These are phyloP conservation scores for Eleusine coracana DNA, from an alignment of 176 grass and related monocot genomes.

Conservation along the genomic window DNA sequence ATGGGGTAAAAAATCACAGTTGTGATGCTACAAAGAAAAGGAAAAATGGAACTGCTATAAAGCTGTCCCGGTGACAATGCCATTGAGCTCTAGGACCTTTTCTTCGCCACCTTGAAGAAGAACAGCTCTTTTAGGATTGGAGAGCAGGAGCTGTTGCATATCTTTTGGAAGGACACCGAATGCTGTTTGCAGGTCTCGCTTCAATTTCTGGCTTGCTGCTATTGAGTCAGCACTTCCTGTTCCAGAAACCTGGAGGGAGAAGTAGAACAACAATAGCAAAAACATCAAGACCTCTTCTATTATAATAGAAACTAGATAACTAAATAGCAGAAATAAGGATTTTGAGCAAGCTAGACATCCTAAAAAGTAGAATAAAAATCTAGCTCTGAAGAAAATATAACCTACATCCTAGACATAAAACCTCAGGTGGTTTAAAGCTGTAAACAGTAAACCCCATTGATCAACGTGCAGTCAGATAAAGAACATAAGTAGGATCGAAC, in stretches of 20 bases:
- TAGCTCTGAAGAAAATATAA: neutral
- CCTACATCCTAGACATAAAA: neutral
- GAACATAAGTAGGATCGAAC: neutral
- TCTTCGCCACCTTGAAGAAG: conserved; percentile 67
- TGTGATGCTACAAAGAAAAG: conserved; percentile 43
- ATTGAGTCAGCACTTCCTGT: conserved; percentile 49
- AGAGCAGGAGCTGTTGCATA: conserved; percentile 84
- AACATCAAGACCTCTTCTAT: conserved; percentile 15
- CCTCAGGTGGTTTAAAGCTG: neutral
- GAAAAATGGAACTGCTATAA: conserved; percentile 39
- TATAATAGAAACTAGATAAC: conserved; percentile 5
- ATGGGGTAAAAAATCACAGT: conserved; percentile 37
- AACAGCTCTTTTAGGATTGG: conserved; percentile 77
- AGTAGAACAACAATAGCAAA: conserved; percentile 21
- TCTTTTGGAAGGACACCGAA: conserved; percentile 88
- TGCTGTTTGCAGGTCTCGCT: conserved; percentile 63
- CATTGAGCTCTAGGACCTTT: conserved; percentile 31
- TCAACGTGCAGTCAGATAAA: neutral
- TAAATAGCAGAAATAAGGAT: conserved; percentile 11
- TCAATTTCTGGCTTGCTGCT: conserved; percentile 69
- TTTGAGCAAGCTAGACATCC: conserved; percentile 22
- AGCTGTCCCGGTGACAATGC: conserved; percentile 47
- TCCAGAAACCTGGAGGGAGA: conserved; percentile 47
- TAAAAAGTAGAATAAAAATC: neutral
- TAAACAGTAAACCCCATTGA: neutral